These are phyloP conservation scores for Teratosphaeriaceae sp. DNA, from an alignment of 2,329 filamentous ascomycete species.

Conservation along the genomic window DNA sequence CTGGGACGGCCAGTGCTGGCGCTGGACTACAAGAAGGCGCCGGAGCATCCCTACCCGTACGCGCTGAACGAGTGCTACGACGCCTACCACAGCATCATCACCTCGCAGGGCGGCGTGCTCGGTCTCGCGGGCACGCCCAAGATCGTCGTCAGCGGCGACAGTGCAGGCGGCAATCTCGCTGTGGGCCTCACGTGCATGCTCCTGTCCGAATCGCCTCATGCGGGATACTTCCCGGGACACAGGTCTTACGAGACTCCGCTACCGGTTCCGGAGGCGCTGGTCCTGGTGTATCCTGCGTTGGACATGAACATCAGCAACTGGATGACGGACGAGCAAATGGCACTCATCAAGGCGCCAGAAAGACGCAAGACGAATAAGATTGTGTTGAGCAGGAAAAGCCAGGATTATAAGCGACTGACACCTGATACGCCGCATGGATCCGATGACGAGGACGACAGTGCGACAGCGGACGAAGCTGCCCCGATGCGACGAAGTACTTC, in stretches of 20 bases:
- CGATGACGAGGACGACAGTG: slow-evolving; percentile 61
- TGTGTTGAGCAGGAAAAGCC: slow-evolving; percentile 76
- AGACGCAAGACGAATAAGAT: slow-evolving; percentile 70
- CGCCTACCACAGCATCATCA: slow-evolving; percentile 68
- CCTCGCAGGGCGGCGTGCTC: slow-evolving; percentile 66
- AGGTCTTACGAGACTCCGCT: slow-evolving; percentile 30
- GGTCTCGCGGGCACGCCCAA: slow-evolving; percentile 67
- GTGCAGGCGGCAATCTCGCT: slow-evolving; percentile 74
- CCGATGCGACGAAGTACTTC: no score
- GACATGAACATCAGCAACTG: slow-evolving; percentile 98
- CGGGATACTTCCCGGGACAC: slow-evolving; percentile 23
- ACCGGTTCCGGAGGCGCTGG: slow-evolving; percentile 69
- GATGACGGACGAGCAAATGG: slow-evolving; percentile 99
- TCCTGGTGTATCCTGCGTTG: slow-evolving; percentile 82
- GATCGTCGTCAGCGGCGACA: slow-evolving; percentile 71
- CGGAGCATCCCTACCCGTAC: slow-evolving; percentile 78
- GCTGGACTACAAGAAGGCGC: slow-evolving; percentile 83
- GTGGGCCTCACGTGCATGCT: slow-evolving; percentile 83
- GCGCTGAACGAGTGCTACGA: slow-evolving; percentile 84
- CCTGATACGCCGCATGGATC: slow-evolving; percentile 74
- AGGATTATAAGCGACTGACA: slow-evolving; percentile 79
- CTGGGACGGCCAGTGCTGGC: slow-evolving; percentile 84
- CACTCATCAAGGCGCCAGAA: slow-evolving; percentile 76
- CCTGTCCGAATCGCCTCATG: slow-evolving; percentile 56
- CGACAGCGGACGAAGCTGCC: no score